Evolutionary conservation across 805 yeast genomes (phyloP).

Genomic region (Yarrowia sp.): DNA sequence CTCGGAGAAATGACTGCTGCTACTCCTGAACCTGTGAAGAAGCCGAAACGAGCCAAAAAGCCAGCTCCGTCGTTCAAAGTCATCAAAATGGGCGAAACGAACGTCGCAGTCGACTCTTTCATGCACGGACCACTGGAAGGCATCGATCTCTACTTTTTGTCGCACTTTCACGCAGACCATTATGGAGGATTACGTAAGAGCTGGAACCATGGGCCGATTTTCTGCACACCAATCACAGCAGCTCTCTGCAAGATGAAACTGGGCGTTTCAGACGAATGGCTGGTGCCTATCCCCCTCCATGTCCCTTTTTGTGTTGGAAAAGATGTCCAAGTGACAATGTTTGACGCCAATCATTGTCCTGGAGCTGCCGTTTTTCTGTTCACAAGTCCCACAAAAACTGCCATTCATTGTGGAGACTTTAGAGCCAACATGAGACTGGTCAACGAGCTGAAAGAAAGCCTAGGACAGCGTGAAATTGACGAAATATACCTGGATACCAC

Average conservation of each 20-base stretch:
- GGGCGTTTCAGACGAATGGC: constrained; percentile 57
- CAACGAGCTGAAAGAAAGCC: constrained; percentile 49
- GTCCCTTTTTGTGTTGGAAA: constrained; percentile 53
- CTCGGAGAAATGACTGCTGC: constrained; percentile 4
- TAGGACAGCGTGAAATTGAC: constrained; percentile 54
- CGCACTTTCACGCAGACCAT: constrained; percentile 93
- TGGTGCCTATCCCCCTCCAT: constrained; percentile 56
- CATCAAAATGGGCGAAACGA: constrained; percentile 45
- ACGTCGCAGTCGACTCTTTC: constrained; percentile 53
- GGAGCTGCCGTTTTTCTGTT: constrained; percentile 87
- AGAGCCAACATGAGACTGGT: constrained; percentile 68
- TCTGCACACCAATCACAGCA: constrained; percentile 75
- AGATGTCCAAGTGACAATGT: constrained; percentile 60
- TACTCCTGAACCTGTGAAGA: background rate
- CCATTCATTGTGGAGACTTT: constrained; percentile 93
- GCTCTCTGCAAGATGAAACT: constrained; percentile 61
- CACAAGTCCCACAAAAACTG: constrained; percentile 53
- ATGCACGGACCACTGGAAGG: constrained; percentile 49
- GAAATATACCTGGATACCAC: constrained; percentile 88
- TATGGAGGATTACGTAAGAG: constrained; percentile 82
- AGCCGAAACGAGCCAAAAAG: constrained; percentile 15
- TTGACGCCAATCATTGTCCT: constrained; percentile 96
- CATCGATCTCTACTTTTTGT: constrained; percentile 48
- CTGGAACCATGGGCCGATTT: constrained; percentile 78
- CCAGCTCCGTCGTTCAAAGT: constrained; percentile 49